These are phyloP conservation scores for Kodamaea kaohsiungensis DNA, from an alignment of 805 yeast species.

Conservation along the genomic window DNA sequence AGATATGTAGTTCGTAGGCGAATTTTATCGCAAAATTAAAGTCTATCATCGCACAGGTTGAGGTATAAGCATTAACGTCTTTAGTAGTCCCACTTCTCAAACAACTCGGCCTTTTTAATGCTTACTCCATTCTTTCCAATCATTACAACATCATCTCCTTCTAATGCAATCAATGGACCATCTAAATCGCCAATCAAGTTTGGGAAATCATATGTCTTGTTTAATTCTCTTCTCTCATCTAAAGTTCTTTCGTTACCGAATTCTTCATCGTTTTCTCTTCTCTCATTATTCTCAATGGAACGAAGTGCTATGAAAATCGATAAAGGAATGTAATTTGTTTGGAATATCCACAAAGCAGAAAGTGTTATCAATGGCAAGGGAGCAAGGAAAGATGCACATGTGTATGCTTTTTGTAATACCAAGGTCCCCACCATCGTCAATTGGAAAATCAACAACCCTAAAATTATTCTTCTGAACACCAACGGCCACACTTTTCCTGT, in stretches of 20 bases:
- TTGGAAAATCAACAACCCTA: conserved; percentile 84
- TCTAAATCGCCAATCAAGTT: conserved; percentile 67
- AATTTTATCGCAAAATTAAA: neutral
- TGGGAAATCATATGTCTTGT: conserved; percentile 78
- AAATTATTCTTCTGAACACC: conserved; percentile 74
- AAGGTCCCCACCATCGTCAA: conserved; percentile 91
- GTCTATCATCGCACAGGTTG: neutral
- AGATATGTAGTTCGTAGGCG: too few relatives aligned
- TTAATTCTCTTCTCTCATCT: conserved; percentile 74
- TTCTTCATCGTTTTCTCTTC: conserved; percentile 24
- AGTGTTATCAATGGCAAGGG: conserved; percentile 77
- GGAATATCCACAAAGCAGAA: conserved; percentile 74
- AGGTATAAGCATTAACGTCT: too few relatives aligned
- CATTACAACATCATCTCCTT: conserved; percentile 43
- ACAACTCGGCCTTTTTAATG: conserved; percentile 21
- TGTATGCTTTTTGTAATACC: conserved; percentile 77
- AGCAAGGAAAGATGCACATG: conserved; percentile 65
- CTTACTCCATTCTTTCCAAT: conserved; percentile 31
- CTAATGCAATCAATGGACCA: conserved; percentile 82
- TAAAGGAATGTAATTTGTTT: conserved; percentile 77
- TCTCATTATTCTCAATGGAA: conserved; percentile 59
- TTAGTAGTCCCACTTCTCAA: conserved; percentile 17
- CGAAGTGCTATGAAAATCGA: conserved; percentile 84
- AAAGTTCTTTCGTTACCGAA: conserved; percentile 47
- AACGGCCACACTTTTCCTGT: conserved; percentile 97